Base-by-base conservation (phyloP, 2,329 filamentous ascomycete genomes). In the Nemania sp. region DNA sequence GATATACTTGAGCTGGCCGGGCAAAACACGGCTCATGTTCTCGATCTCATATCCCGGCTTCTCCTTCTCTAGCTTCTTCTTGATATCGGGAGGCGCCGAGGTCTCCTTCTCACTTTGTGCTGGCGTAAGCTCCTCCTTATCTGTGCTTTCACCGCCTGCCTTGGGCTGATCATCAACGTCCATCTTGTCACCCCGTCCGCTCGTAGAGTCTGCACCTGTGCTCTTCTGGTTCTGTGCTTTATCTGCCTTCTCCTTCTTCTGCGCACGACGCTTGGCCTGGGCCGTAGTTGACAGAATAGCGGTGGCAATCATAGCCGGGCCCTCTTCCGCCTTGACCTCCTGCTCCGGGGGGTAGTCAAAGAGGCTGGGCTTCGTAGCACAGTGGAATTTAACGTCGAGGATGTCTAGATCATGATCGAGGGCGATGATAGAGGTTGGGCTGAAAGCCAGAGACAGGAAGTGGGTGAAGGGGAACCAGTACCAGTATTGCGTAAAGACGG, bases 381-480 rank as follows among this genome's bases (percentile, higher is more conserved):
- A 95, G 80, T 96, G 86, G 78, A 97, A 96, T 72, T 95, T 95
- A 83, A 97, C 92, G 69, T 86, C 87, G 17, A 95, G 91, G 49
- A 96, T 91, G 66, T 97, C 91, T 12, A 99, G 81, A 68, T 97
- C 90, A 68, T 95, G 88, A 69, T 99, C 92, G 22, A 99, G 84
- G 56, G 90, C 93, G 64, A 97, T 97, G 68, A 99, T 89, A 1
- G 94, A 89, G 1, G 95, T 99, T 1, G 94, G 94, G n/a, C 90
- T 91, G 75, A 99, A 97, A 67, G 91, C 92, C 57, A 99, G 80
- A 0, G 93, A 95, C 53, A 99, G 73, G 84, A 99, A 99, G 75
- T 99, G 94, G 24, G 94, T 96, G 66, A 97, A 88, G 56, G 94
- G 94, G 83, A 99, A 99, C 94, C 94, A 99, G 78, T 99, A 99